Conservation (phyloP, 108 stramenopile genomes). For the Mediolabrus comicus region DNA sequence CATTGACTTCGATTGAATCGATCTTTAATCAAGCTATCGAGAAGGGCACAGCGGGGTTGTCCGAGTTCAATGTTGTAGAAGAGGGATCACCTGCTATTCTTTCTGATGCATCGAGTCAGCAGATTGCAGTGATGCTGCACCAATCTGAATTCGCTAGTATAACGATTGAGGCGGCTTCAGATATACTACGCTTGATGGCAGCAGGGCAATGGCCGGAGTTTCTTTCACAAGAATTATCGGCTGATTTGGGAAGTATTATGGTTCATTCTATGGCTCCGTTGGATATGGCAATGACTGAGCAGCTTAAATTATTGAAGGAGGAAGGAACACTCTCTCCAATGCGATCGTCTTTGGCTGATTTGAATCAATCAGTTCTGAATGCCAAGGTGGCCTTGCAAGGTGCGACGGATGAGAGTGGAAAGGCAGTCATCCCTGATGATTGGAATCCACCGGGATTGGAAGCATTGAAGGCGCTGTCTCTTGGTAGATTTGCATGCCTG, state of each 20-base stretch:
- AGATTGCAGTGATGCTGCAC: conserved; percentile 71
- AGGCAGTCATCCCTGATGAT: conserved; percentile 56
- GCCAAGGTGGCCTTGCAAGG: conserved; percentile 62
- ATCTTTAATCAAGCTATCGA: conserved; percentile 58
- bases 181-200: conserved; percentile 66
- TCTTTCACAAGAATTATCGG: conserved; percentile 61
- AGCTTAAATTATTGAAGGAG: conserved; percentile 70
- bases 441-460: conserved; percentile 82
- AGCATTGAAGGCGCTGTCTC: conserved; percentile 60
- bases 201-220: conserved; percentile 88
- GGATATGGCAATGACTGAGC: conserved; percentile 65
- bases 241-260: conserved; percentile 70
- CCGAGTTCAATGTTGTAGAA: conserved; percentile 49
- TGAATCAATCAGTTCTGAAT: conserved; percentile 57
- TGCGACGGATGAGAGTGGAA: conserved; percentile 62
- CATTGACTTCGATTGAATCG: conserved; percentile 59
- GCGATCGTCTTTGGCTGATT: conserved; percentile 68
- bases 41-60: conserved; percentile 25
- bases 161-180: conserved; percentile 60
- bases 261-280: conserved; percentile 64
- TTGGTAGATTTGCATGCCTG: conserved; percentile 67
- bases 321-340: conserved; percentile 81
- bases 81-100: conserved; percentile 28
- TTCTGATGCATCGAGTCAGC: conserved; percentile 62
- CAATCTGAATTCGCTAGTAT: conserved; percentile 65